A percentile compares a stretch with the other conserved stretches of the same genome.
Evolutionary conservation across 306 rosid species (phyloP).

Genomic region (Rosa lucieae): DNA sequence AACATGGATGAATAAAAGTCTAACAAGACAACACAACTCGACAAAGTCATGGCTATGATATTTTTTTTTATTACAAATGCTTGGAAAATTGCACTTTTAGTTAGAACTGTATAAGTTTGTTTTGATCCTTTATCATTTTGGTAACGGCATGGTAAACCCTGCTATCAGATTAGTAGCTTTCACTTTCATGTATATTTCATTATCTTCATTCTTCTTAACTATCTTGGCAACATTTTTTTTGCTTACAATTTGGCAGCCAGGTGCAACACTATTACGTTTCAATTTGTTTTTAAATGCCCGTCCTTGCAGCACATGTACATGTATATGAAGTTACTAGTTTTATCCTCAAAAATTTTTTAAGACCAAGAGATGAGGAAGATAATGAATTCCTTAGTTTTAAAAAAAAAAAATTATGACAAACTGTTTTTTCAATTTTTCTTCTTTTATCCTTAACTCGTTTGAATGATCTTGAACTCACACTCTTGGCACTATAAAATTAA

Average conservation of each 20-base stretch:
- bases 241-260: background rate
- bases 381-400: too few relatives aligned
- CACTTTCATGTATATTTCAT: background rate
- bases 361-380: too few relatives aligned
- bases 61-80: background rate
- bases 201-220: background rate
- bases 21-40: background rate
- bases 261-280: background rate
- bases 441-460: too few relatives aligned
- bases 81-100: background rate
- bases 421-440: too few relatives aligned
- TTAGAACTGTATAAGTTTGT: background rate
- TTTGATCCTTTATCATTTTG: background rate
- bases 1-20: background rate
- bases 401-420: too few relatives aligned
- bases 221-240: background rate
- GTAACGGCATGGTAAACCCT: slow-evolving; percentile 8
- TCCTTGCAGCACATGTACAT: too few relatives aligned
- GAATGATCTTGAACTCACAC: too few relatives aligned
- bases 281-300: too few relatives aligned
- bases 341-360: too few relatives aligned
- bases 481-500: too few relatives aligned
- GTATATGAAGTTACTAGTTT: too few relatives aligned
- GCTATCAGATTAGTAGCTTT: background rate
- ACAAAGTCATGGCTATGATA: background rate